Evolutionary conservation across 1,139 yeast genomes (phyloP), one percentile per base, ranked within the genome.

Genomic region (Taphrina confusa): DNA sequence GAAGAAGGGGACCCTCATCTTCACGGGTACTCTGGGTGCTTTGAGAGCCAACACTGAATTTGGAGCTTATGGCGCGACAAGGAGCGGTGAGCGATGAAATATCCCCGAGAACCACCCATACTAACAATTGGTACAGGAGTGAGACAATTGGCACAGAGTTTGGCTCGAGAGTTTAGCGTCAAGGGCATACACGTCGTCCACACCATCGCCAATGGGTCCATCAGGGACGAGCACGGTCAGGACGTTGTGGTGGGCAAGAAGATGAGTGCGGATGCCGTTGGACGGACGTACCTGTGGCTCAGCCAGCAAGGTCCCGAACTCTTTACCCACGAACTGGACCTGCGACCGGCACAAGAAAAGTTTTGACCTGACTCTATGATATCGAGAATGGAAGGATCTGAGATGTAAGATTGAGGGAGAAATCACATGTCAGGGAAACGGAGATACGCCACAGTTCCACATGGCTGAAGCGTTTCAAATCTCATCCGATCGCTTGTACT

Each of bases 201-300:
- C 39, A 33, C 51, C 28, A 46, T 46, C 39, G 51, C 51, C 16
- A 46, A 46, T 28, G 51, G 51, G 8, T 30, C 51, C 2, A 46
- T 46, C 39, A 28, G 39, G 27, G 51, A 46, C 22, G 51, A 46
- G 20, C 12, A 46, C 23, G 39, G 51, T 2, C 20, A 11, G 39
- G 51, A 46, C 4, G 25, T 18, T n/a, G 39, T 18, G 25, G 18
- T 16, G 16, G 51, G 51, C 39, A 46, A 33, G 39, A 46, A 46
- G 39, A 46, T 46, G 51, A 28, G 37, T 30, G 51, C 51, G 22
- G 51, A 46, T 22, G 34, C 36, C 14, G 51, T 46, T n/a, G 51
- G 51, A 18, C 28, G 37, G 33, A 46, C 51, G 39, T 46, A 46
- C 39, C 39, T 46, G 23, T 46, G 51, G 51, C 39, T 46, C 33